Evolutionary conservation across 1,284 basidiomycete species (phyloP).

Genomic region (Clitocybe nebularis): DNA sequence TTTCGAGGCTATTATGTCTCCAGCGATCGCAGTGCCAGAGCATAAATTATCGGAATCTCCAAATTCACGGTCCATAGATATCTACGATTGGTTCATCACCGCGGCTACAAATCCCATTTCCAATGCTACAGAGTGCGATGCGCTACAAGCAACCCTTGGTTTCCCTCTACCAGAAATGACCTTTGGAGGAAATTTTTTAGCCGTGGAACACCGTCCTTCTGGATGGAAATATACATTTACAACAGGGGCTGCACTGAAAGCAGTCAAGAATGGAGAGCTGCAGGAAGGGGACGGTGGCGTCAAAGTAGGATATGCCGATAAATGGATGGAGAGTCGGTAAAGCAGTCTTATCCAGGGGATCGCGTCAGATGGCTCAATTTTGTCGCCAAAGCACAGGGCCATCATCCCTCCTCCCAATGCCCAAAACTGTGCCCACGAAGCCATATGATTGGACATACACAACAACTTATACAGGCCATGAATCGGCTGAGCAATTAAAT

Average conservation of each 20-base stretch:
- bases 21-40: slow-evolving; percentile 47
- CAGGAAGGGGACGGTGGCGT: slow-evolving; percentile 82
- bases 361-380: slow-evolving; percentile 13
- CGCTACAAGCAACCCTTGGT: slow-evolving; percentile 57
- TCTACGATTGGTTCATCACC: slow-evolving; percentile 62
- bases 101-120: slow-evolving; percentile 70
- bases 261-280: slow-evolving; percentile 77
- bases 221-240: slow-evolving; percentile 70
- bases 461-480: slow-evolving; percentile 77
- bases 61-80: slow-evolving; percentile 61
- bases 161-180: slow-evolving; percentile 97
- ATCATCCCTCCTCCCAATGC: slow-evolving; percentile 62
- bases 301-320: slow-evolving; percentile 91
- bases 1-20: slow-evolving; percentile 29
- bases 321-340: slow-evolving; percentile 88
- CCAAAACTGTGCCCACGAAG: slow-evolving; percentile 72
- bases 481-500: slow-evolving; percentile 16
- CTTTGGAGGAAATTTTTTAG: slow-evolving; percentile 84
- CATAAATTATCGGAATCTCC: slow-evolving; percentile 64
- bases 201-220: slow-evolving; percentile 57
- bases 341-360: slow-evolving; percentile 16
- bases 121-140: slow-evolving; percentile 71
- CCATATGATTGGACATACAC: slow-evolving; percentile 99
- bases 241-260: slow-evolving; percentile 65
- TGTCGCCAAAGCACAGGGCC: slow-evolving; percentile 52